phyloP scores from a whole-genome alignment of 768 basidiomycete genomes.

The Pleurotus ostreatus region DNA sequence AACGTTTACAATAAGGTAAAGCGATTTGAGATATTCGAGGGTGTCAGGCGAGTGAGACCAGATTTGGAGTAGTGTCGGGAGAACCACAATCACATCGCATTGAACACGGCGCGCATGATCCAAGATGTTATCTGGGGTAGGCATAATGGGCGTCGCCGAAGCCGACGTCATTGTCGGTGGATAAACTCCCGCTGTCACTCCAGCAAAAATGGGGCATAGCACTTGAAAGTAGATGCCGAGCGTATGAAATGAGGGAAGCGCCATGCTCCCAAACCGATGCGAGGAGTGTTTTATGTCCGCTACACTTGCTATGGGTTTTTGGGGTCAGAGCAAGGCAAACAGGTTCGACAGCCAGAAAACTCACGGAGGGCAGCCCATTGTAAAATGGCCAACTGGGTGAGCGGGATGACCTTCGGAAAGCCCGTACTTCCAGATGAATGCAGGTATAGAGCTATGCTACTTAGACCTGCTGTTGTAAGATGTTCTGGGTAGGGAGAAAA shows the following conservation, averaged over 20 bases:
- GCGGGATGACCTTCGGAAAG: conserved; percentile 2
- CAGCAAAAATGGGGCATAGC: conserved; percentile 21
- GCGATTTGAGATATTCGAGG: conserved; percentile 19
- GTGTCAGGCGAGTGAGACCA: conserved; percentile 26
- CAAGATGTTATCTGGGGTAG: conserved; percentile 35
- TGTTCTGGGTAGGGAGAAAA: conserved; percentile 24
- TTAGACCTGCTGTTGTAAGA: conserved; percentile 11
- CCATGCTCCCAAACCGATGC: conserved; percentile 16
- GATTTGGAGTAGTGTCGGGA: conserved; percentile 35
- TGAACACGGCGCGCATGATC: conserved; percentile 24
- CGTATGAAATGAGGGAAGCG: conserved; percentile 36
- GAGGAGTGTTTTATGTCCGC: too few species aligned
- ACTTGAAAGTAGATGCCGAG: conserved; percentile 28
- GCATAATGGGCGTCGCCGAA: conserved; percentile 26
- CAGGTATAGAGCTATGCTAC: conserved; percentile 29
- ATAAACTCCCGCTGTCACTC: conserved; percentile 24
- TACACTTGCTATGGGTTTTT: conserved; percentile 15
- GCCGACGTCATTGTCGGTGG: conserved; percentile 23
- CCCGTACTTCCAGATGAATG: conserved; percentile 8
- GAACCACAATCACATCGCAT: conserved; percentile 25
- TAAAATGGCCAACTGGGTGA: neutral
- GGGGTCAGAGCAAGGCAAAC: neutral
- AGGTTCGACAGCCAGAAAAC: conserved; percentile 7
- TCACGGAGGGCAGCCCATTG: conserved; percentile 26
- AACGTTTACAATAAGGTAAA: conserved; percentile 19